A percentile compares a stretch with the other conserved stretches of the same genome.
phyloP scores from a whole-genome alignment of 116 monocot species.

The Zostera marina region DNA sequence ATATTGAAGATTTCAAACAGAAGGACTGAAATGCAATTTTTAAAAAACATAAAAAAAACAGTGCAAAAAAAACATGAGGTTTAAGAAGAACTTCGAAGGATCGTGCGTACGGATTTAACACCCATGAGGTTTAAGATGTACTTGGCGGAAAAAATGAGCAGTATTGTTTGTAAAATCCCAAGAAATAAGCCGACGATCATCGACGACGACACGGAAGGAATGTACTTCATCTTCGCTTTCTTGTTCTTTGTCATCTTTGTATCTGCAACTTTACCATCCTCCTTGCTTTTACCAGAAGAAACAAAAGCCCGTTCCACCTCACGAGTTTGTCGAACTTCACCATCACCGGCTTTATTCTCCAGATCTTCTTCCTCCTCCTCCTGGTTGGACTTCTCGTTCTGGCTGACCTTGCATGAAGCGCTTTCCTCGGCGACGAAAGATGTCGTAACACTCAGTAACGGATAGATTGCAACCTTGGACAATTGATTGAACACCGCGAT shows the following conservation, averaged over 20 bases:
- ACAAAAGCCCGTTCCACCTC: no score
- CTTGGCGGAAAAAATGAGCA: slow-evolving; percentile 51
- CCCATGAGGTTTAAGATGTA: slow-evolving; percentile 56
- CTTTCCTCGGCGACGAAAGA: slow-evolving; percentile 84
- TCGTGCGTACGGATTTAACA: slow-evolving; percentile 49
- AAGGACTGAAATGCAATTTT: no score
- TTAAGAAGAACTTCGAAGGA: no score
- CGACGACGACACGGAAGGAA: slow-evolving; percentile 71
- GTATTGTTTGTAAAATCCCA: slow-evolving; percentile 50
- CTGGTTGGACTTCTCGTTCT: slow-evolving; percentile 17
- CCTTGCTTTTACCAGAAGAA: neutral
- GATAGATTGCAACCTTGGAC: slow-evolving; percentile 69
- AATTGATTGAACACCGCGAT: slow-evolving; percentile 80
- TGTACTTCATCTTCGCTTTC: slow-evolving; percentile 6
- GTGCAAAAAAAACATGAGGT: no score
- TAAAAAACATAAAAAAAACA: no score
- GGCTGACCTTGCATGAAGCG: slow-evolving; percentile 17
- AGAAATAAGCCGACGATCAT: slow-evolving; percentile 53
- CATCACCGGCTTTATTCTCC: slow-evolving; percentile 2
- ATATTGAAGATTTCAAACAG: no score
- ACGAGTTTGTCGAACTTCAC: neutral
- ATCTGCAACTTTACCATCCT: neutral
- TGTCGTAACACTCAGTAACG: slow-evolving; percentile 83
- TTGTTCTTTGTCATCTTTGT: no score
- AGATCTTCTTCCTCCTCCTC: slow-evolving; percentile 24